Evolutionary conservation across 345 rosid genomes (phyloP), one percentile per base, ranked within the genome.

Genomic region (Pugionium cornutum): DNA sequence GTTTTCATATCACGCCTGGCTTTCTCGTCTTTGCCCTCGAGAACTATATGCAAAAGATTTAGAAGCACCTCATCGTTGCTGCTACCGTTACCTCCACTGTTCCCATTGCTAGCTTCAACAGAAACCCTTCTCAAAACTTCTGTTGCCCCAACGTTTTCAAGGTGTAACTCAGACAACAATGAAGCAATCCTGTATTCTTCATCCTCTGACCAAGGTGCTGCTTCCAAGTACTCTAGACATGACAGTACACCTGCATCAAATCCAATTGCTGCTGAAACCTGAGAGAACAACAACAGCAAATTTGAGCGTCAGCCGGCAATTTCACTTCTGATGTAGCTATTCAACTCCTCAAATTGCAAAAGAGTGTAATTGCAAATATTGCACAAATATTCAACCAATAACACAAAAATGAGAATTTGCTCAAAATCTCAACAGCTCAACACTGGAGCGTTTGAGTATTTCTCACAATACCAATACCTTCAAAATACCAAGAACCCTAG

Each of bases 141-240:
- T 9, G 91, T 87, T 1, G 97, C 96, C 5, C 92, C 99, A 27
- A 86, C 94, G 44, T 89, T 91, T 75, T 95, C 99, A 62, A 91
- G 95, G 5, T 75, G 85, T 33, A 95, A 83, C 83, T 87, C 97
- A 2, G 96, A 86, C 58, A 95, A 68, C 64, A 91, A 58, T 1
- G 94, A 78, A 50, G 97, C 95, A 58, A 95, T 91, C 70, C 83
- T 89, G 76, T 86, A 87, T 51, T 95, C 98, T 83, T 95, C 99
- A 58, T 91, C 98, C 82, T 95, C 98, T 4, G 96, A 91, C 99
- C 99, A 95, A 31, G 99, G 99, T 36, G 98, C 99, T 32, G 99
- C 99, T 80, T 95, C 99, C 52, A 95, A 81, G 63, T 87, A 87
- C 85, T 95, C 98, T 76, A 95, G 74, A 82, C 99, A 95, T 59